Conservation (phyloP, 78 protist genomes). For the Chrysochromulina tobinii region DNA sequence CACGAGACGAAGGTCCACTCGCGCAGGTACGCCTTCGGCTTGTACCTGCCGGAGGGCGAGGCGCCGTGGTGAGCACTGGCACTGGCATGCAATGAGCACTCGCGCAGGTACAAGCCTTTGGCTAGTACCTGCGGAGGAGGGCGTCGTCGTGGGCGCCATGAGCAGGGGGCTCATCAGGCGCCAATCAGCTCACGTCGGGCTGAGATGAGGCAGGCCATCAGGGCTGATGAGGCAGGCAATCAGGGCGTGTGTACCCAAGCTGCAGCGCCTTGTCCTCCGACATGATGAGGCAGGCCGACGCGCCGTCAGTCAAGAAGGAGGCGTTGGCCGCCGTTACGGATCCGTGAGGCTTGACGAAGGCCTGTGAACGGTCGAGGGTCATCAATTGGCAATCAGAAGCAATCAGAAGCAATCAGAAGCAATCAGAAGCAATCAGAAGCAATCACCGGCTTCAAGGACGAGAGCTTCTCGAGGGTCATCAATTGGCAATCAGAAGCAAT, state of each 20-base stretch:
- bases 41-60: no score
- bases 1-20: constrained; percentile 57
- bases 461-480: constrained; percentile 63
- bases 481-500: constrained; percentile 38
- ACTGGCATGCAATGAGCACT: no score
- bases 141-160: no score
- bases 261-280: constrained; percentile 41
- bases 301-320: constrained; percentile 62
- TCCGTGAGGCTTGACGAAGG: constrained; percentile 70
- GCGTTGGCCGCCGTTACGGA: constrained; percentile 82
- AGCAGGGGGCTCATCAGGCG: no score
- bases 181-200: no score
- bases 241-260: constrained; percentile 23
- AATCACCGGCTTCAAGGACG: neutral
- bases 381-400: no score
- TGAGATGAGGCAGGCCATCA: no score
- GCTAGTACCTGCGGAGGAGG: no score
- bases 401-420: constrained; percentile 50
- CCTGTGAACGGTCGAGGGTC: neutral
- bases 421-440: neutral
- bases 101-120: no score
- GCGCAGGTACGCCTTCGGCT: constrained; percentile 35
- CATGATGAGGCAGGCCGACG: constrained; percentile 55
- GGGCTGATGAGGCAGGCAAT: neutral
- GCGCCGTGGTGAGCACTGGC: no score